Conservation (phyloP, 164 flowering plant species). For the Akebia trifoliata region DNA sequence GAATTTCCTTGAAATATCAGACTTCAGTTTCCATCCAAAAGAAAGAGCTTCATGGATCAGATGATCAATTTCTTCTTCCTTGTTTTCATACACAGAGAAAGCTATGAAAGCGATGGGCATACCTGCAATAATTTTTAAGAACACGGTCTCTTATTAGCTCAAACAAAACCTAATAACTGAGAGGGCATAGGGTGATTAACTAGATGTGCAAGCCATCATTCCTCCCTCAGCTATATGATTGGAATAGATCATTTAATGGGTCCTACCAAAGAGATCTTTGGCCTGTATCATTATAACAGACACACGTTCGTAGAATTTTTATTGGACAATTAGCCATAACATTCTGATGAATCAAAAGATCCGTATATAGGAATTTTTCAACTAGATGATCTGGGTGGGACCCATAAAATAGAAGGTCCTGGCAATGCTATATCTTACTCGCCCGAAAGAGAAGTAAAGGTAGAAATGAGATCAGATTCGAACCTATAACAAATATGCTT, state of each 20-base stretch:
- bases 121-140: slow-evolving; percentile 37
- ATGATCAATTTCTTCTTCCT: slow-evolving; percentile 68
- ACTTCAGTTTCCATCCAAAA: slow-evolving; percentile 37
- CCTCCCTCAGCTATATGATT: too few relatives aligned
- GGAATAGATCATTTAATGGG: neutral
- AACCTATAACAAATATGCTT: slow-evolving; percentile 50
- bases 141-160: neutral
- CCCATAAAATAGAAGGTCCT: neutral
- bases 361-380: neutral
- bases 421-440: neutral
- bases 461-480: slow-evolving; percentile 15
- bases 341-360: neutral
- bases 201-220: neutral
- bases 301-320: neutral
- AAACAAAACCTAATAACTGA: neutral
- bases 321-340: neutral
- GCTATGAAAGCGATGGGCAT: slow-evolving; percentile 46
- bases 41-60: slow-evolving; percentile 32
- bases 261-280: neutral
- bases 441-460: neutral
- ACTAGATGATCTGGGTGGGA: neutral
- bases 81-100: slow-evolving; percentile 66
- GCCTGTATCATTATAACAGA: neutral
- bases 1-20: slow-evolving; percentile 31
- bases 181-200: neutral